Evolutionary conservation across 2,329 filamentous ascomycete species (phyloP), one percentile per base, ranked within the genome.

Genomic region (Monosporascus ibericus): DNA sequence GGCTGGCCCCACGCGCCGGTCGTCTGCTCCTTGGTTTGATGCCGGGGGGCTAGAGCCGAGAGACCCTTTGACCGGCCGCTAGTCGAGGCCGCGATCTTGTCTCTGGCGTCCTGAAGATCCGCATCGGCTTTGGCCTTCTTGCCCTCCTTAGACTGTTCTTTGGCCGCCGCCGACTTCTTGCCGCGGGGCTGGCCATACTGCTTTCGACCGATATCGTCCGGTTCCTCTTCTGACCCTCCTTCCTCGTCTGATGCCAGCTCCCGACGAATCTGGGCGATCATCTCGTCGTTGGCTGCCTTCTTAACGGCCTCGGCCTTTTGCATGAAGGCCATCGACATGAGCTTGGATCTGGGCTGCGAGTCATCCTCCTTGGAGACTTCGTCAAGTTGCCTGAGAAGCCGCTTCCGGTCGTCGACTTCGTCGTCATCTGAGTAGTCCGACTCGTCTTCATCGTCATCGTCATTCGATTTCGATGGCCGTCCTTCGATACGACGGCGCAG

Each of bases 241-340:
- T 75, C 76, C n/a, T 72, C 73, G 20, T 82, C 76, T 5, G 83
- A 85, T 27, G 85, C 84, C 42, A 96, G 75, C 47, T 92, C 87
- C 52, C 83, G 82, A 48, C 85, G 80, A 48, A 96, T 81, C 60
- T 84, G 77, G 42, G 76, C 78, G 14, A 90, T 73, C 52, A 90
- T 81, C 52, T 88, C 87, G 61, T 96, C 89, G 60, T 97, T 96
- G 52, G 84, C 81, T 57, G 86, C 82, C 68, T 86, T 91, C 63
- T 84, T 84, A 38, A 84, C 78, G 27, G 86, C 87, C 64, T 96
- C 92, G 1, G 91, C 90, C 59, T 87, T 90, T 63, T 87, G 84
- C 94, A 99, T 97, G 68, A 99, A 99, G 55, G 90, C 89, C 86
- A 99, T 90, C 49, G 81, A 80, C 70, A 89, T 84, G 6, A 99